phyloP scores from a whole-genome alignment of 495 filamentous ascomycete genomes.

The Symbiotaphrina buchneri region DNA sequence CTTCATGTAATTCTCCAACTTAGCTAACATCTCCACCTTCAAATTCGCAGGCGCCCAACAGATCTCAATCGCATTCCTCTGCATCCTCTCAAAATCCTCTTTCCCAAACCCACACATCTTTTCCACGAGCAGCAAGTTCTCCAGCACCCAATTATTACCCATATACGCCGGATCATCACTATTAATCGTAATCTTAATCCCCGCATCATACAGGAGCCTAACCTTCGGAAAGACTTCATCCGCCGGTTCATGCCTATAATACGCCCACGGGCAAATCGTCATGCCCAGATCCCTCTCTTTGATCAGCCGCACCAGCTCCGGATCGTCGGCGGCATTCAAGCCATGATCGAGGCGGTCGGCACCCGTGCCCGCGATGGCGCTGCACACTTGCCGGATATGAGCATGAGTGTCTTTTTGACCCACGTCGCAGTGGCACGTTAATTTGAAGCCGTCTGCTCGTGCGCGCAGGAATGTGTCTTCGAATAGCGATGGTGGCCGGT shows the following conservation, averaged over 20 bases:
- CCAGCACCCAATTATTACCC: constrained; percentile 3
- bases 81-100: constrained; percentile 2
- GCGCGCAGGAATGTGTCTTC: constrained; percentile 3
- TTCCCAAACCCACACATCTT: constrained; percentile 1
- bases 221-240: constrained; percentile 4
- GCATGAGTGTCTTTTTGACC: constrained; percentile 4
- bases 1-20: too few species aligned
- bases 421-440: constrained; percentile 6
- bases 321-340: constrained; percentile 1
- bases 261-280: constrained; percentile 2
- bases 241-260: constrained; percentile 3
- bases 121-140: constrained; percentile 3
- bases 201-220: constrained; percentile 2
- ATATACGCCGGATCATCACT: constrained; percentile 5
- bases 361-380: background rate
- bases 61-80: constrained; percentile 5
- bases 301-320: background rate
- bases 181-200: constrained; percentile 4
- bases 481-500: constrained; percentile 5
- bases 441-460: constrained; percentile 3
- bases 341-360: constrained; percentile 5
- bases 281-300: constrained; percentile 4
- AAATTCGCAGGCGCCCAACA: constrained; percentile 3
- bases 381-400: constrained; percentile 5
- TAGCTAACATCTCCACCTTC: too few species aligned